Base-by-base conservation (phyloP, 1,284 basidiomycete species). In the Ceratobasidium sp. region DNA sequence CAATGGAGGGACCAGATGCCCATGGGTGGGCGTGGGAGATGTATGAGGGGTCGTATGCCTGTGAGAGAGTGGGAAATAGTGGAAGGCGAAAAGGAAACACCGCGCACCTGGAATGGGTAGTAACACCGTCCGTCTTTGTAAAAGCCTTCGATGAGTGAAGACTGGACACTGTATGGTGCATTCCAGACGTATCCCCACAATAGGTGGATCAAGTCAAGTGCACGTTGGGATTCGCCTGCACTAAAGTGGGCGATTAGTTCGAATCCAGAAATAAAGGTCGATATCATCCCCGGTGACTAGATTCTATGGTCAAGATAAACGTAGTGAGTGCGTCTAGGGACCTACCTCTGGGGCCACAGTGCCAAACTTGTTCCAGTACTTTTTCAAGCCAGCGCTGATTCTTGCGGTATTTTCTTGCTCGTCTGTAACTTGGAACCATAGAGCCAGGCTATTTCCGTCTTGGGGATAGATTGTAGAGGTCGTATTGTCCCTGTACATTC, bases 1-100 rank as follows among this genome's bases (percentile, higher is more conserved):
- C 62, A n/a, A 65, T 65, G 22, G 62, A 65, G 25, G 62, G 62
- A 5, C 49, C 62, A 22, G 62, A 65, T 10, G 62, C 62, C 62
- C 62, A 65, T n/a, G 62, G 62, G 29, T 65, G 62, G 5, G 62
- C 34, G 38, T 65, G 62, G 8, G 62, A 65, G 13, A 65, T 65
- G 29, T 65, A 65, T 13, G 62, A 65, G 2, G 62, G 62, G n/a
- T 65, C 62, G 25, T 65, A 65, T 17, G 62, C 62, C 62, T 65
- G 8, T 20, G 20, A 32, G 7, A 22, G 29, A 43, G 13, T 49
- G 38, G 25, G 17, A 20, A 49, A 25, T 38, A 20, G 17, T 62
- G 7, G 20, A 13, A 34, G 5, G 27, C 25, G 15, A 31, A n/a
- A 2, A 13, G 17, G 34, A 49, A 53, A 10, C 10, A 10, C 13